Percentiles rank a stretch among this genome's conserved stretches.
These are phyloP conservation scores for Tricharina praecox DNA, from an alignment of 495 filamentous ascomycete species.

Conservation along the genomic window DNA sequence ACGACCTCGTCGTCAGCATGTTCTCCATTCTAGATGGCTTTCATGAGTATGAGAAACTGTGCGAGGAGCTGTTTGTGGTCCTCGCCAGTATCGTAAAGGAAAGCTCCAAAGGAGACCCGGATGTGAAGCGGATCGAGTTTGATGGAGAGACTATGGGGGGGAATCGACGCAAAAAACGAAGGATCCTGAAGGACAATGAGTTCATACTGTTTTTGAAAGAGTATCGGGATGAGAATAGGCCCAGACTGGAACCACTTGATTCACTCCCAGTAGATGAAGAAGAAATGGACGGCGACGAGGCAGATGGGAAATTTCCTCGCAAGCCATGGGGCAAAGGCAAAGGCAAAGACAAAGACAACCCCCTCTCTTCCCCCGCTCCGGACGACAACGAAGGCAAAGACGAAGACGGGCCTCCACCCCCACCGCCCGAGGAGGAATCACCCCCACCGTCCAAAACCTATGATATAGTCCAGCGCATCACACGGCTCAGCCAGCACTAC, in stretches of 20 bases:
- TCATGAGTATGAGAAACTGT: conserved; percentile 78
- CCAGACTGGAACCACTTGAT: conserved; percentile 19
- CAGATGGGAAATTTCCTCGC: conserved; percentile 16
- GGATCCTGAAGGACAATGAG: conserved; percentile 23
- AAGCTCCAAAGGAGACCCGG: conserved; percentile 41
- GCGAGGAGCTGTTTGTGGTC: conserved; percentile 70
- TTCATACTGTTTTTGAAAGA: conserved; percentile 25
- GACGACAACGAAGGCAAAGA: conserved; percentile 6
- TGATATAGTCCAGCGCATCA: conserved; percentile 48
- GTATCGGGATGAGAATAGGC: conserved; percentile 16
- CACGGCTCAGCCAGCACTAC: conserved; percentile 60
- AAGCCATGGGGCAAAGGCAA: conserved; percentile 17
- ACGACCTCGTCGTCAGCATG: conserved; percentile 75
- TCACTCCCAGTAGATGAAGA: conserved; percentile 27
- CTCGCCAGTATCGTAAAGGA: conserved; percentile 68
- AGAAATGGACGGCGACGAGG: conserved; percentile 10
- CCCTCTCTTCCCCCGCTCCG: not conserved
- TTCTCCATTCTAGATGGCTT: conserved; percentile 83
- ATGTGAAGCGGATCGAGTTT: conserved; percentile 35
- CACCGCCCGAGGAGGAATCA: conserved; percentile 34
- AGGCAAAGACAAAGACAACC: not conserved
- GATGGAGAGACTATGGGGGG: conserved; percentile 5
- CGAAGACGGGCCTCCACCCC: conserved; percentile 27
- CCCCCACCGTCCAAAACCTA: conserved; percentile 37
- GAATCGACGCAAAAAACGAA: conserved; percentile 9